Percentiles rank a stretch among this genome's conserved stretches.
Conservation (phyloP, 164 flowering plant genomes). For the Paratinospora sagittata region DNA sequence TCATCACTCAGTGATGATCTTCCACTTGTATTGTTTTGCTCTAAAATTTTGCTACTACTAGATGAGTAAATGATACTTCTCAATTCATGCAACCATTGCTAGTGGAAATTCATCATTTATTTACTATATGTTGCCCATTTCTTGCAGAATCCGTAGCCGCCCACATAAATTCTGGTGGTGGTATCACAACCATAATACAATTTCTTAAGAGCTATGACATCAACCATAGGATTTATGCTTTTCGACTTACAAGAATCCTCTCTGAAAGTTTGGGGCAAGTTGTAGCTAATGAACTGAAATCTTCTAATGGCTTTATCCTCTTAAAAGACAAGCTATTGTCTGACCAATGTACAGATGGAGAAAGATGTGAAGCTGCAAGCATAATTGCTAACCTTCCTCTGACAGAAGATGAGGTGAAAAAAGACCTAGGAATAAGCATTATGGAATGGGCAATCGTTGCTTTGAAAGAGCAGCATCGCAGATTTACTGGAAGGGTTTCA, state of each 20-base stretch:
- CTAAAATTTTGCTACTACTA: not conserved
- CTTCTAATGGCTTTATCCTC: constrained; percentile 26
- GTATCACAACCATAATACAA: constrained; percentile 27
- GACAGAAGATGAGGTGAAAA: constrained; percentile 40
- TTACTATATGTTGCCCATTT: constrained; percentile 8
- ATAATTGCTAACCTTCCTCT: constrained; percentile 51
- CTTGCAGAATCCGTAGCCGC: constrained; percentile 41
- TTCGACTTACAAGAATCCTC: constrained; percentile 36
- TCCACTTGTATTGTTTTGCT: too few relatives aligned
- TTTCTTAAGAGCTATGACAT: constrained; percentile 41
- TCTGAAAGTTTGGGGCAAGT: constrained; percentile 39
- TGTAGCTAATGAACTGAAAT: constrained; percentile 31
- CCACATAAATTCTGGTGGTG: constrained; percentile 37
- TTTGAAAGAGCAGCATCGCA: constrained; percentile 28
- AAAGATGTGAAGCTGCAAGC: constrained; percentile 47
- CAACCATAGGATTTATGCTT: constrained; percentile 37
- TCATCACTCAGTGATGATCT: not conserved
- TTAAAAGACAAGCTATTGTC: constrained; percentile 37
- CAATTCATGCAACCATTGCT: not conserved
- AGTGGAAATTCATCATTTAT: not conserved
- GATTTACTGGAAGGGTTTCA: constrained; percentile 21
- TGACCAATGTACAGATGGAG: constrained; percentile 24
- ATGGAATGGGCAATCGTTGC: constrained; percentile 32
- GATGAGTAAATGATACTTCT: not conserved
- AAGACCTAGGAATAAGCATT: constrained; percentile 32